Conservation (phyloP, 2,329 filamentous ascomycete species). For the Truncatella angustata region DNA sequence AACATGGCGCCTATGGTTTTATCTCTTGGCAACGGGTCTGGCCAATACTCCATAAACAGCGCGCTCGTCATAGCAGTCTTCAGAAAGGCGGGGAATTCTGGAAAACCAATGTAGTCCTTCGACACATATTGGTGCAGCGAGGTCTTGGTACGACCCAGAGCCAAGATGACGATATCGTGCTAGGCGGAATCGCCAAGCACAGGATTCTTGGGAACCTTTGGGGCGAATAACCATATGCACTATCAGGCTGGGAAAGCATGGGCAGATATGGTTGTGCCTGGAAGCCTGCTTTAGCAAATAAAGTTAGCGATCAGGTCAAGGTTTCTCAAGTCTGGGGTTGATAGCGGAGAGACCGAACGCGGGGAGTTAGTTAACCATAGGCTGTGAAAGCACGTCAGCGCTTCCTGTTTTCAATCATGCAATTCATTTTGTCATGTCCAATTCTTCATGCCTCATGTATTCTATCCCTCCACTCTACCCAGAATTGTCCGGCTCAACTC, state of each 20-base stretch:
- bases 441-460: too few relatives aligned
- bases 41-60: neutral
- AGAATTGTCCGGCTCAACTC: too few relatives aligned
- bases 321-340: neutral
- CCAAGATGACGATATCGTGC: slow-evolving; percentile 2
- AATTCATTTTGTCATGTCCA: too few relatives aligned
- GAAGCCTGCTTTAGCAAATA: too few relatives aligned
- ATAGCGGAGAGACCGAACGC: neutral
- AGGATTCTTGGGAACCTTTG: slow-evolving; percentile 4
- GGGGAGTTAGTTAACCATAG: neutral
- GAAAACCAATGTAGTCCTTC: neutral
- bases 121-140: neutral
- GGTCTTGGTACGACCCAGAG: slow-evolving; percentile 1
- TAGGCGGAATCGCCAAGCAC: neutral
- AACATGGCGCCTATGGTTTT: neutral
- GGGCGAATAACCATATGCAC: neutral
- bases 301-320: too few relatives aligned
- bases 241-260: neutral
- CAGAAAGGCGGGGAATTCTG: neutral
- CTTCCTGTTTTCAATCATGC: too few relatives aligned
- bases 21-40: neutral
- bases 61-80: neutral
- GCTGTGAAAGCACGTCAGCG: too few relatives aligned
- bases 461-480: too few relatives aligned
- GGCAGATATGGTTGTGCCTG: too few relatives aligned